Conservation (phyloP, 2,329 filamentous ascomycete species). For the Neofusicoccum sp. region DNA sequence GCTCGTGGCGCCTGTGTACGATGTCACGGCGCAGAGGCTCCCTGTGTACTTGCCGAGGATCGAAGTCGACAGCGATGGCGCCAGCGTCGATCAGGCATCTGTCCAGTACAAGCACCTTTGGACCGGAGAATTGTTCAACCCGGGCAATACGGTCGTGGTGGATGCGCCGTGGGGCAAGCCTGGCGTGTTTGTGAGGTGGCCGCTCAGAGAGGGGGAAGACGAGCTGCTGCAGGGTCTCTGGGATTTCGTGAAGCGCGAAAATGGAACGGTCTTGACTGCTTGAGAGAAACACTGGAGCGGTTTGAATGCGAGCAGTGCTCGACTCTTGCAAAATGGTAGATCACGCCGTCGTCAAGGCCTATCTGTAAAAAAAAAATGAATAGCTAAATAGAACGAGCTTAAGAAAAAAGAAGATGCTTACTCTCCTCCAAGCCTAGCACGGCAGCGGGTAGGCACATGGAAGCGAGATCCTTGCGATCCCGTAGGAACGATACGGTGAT, state of each 20-base stretch:
- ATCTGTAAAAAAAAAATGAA: too few relatives aligned
- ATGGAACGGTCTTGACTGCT: slow-evolving; percentile 18
- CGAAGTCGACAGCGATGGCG: slow-evolving; percentile 17
- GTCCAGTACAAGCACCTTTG: slow-evolving; percentile 27
- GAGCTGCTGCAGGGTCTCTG: slow-evolving; percentile 26
- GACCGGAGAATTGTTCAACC: slow-evolving; percentile 24
- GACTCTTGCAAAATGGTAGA: too few relatives aligned
- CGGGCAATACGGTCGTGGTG: slow-evolving; percentile 25
- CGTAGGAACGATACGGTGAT: not conserved
- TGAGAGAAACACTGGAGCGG: not conserved
- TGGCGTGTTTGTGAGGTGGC: slow-evolving; percentile 26
- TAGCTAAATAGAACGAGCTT: too few relatives aligned
- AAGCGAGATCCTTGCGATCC: not conserved
- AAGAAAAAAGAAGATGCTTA: too few relatives aligned
- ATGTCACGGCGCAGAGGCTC: slow-evolving; percentile 24
- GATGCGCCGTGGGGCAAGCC: slow-evolving; percentile 29
- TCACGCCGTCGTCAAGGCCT: too few relatives aligned
- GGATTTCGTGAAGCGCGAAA: slow-evolving; percentile 29
- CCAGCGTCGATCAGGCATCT: not conserved
- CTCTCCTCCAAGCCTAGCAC: too few relatives aligned
- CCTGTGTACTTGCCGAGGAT: slow-evolving; percentile 26
- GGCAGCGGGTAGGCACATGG: not conserved
- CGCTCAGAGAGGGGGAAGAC: slow-evolving; percentile 23
- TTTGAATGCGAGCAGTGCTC: too few relatives aligned
- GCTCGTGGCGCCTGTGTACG: slow-evolving; percentile 30